Evolutionary conservation across 495 filamentous ascomycete species (phyloP).

Genomic region (Trichoderma asperelloides): DNA sequence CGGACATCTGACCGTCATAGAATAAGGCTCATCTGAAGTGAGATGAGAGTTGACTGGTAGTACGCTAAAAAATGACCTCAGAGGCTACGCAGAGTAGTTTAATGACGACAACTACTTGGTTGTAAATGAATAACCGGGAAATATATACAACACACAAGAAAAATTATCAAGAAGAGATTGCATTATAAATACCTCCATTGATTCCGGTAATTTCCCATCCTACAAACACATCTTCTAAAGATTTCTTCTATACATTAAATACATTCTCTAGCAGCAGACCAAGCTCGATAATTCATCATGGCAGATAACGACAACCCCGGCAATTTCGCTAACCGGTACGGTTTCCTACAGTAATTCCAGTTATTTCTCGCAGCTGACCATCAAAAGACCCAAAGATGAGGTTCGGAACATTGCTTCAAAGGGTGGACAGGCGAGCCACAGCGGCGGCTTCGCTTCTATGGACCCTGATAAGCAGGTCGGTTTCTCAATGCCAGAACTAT

Average conservation of each 20-base stretch:
- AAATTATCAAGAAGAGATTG: neutral
- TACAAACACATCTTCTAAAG: neutral
- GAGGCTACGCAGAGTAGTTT: neutral
- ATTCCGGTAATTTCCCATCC: neutral
- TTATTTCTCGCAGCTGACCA: neutral
- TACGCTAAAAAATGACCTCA: neutral
- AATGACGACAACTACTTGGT: neutral
- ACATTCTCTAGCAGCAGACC: neutral
- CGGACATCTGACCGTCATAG: neutral
- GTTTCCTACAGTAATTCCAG: neutral
- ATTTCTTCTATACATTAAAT: neutral
- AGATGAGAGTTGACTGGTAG: neutral
- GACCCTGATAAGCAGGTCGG: constrained; percentile 44
- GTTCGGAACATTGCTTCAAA: constrained; percentile 44
- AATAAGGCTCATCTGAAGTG: neutral
- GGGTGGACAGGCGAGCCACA: constrained; percentile 38
- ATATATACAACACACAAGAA: neutral
- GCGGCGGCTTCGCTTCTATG: constrained; percentile 29
- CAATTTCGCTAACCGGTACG: constrained; percentile 53
- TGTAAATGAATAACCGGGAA: neutral
- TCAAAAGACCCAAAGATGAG: constrained; percentile 18
- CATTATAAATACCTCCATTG: neutral
- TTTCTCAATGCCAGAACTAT: constrained; percentile 3
- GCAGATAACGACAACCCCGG: constrained; percentile 43
- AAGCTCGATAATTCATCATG: constrained; percentile 3